Evolutionary conservation across 2,329 filamentous ascomycete species (phyloP), one percentile per base, ranked within the genome.

Genomic region (Cercospora sesami): DNA sequence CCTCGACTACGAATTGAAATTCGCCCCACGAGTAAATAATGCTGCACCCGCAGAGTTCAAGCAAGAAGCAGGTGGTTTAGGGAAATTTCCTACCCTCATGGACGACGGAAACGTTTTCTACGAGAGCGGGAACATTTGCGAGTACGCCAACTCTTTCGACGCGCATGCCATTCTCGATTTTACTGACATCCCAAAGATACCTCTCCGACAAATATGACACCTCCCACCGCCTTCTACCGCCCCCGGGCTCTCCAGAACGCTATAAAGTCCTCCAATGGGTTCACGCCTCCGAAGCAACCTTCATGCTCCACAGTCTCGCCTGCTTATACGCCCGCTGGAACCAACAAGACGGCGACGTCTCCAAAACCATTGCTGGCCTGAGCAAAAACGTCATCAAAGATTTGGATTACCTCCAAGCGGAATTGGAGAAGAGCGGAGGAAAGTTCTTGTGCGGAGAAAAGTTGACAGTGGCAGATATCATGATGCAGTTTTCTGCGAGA

Each of bases 251-350:
- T 3, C 68, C 74, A 5, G 68, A 76, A 4, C 77, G 81, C 36
- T 74, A 78, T 63, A 78, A 80, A 64, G 76, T 80, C 6, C 75
- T 79, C 7, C 78, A 83, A 73, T 84, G 80, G 80, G 73, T 83
- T 8, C 80, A 83, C 68, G 81, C 83, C 0, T 77, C 83, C 6
- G 83, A 85, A 77, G 83, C 76, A 1, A 83, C 82, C 1, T 83
- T 81, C 67, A 73, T 81, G 65, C 71, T 84, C 7, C 83, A 84
- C 68, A 78, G 73, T 8, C 78, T 85, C 2, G 79, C 82, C 0
- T 79, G 84, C 28, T 73, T 81, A 14, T 84, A 85, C 70, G 77
- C 79, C 6, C 79, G 80, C 5, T 83, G 79, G 81, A 77, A 80
- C 65, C 75, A 81, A n/a, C 78, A 80, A 7, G 73, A 77, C 59